Conservation (phyloP, 306 rosid species). For the Cicer judaicum region DNA sequence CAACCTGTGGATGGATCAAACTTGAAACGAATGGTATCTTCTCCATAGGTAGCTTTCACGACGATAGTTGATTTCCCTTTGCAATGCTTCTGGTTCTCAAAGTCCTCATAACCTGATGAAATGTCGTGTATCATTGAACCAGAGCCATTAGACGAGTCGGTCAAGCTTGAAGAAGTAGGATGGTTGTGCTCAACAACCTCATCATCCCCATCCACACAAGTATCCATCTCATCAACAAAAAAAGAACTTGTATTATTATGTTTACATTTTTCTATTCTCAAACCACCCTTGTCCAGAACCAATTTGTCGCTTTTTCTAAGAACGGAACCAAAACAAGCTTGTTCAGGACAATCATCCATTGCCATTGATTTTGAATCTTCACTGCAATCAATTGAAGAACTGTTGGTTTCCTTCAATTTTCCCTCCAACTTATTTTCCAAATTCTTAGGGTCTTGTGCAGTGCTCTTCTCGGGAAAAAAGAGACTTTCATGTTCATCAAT, state of each 20-base stretch:
- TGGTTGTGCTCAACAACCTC: slow-evolving; percentile 58
- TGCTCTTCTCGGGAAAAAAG: slow-evolving; percentile 49
- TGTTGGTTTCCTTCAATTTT: slow-evolving; percentile 40
- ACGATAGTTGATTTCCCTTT: slow-evolving; percentile 47
- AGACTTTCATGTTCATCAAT: slow-evolving; percentile 45
- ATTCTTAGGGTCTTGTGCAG: slow-evolving; percentile 43
- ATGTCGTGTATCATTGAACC: slow-evolving; percentile 52
- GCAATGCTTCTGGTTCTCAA: slow-evolving; percentile 55
- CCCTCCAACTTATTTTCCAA: slow-evolving; percentile 52
- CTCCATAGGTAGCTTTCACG: slow-evolving; percentile 77
- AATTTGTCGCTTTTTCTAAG: slow-evolving; percentile 34
- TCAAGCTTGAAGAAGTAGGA: slow-evolving; percentile 61
- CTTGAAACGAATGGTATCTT: slow-evolving; percentile 79
- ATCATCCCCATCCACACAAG: slow-evolving; percentile 44
- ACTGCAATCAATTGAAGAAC: slow-evolving; percentile 40
- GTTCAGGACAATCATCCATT: slow-evolving; percentile 43
- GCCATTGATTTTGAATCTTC: slow-evolving; percentile 56
- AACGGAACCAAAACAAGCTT: slow-evolving; percentile 41
- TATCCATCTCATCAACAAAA: slow-evolving; percentile 50
- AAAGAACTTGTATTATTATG: slow-evolving; percentile 51
- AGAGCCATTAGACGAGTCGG: slow-evolving; percentile 65
- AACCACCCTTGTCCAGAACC: slow-evolving; percentile 39
- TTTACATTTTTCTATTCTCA: slow-evolving; percentile 44
- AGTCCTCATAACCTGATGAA: slow-evolving; percentile 67
- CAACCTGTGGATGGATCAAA: slow-evolving; percentile 65